Conservation (phyloP, 805 yeast genomes). For the Wickerhamiella occidentalis region DNA sequence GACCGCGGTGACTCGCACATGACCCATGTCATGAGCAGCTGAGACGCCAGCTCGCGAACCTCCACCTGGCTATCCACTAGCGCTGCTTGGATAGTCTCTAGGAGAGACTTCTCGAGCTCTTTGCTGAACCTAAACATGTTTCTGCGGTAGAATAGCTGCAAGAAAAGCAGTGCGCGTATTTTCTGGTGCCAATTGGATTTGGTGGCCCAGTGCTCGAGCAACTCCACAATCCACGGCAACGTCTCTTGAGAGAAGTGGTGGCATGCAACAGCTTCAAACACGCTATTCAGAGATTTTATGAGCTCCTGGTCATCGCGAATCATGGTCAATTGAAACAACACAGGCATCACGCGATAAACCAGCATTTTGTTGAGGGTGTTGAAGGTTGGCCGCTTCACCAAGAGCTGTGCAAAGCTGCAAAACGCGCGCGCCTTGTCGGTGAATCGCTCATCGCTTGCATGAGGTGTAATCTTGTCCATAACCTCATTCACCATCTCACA, state of each 20-base stretch:
- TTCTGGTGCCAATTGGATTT: constrained; percentile 49
- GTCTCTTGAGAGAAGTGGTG: constrained; percentile 35
- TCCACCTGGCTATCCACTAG: constrained; percentile 56
- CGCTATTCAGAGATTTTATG: constrained; percentile 33
- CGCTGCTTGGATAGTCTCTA: constrained; percentile 40
- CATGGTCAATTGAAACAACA: constrained; percentile 47
- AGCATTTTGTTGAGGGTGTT: background rate
- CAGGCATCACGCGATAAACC: constrained; percentile 46
- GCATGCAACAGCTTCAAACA: constrained; percentile 38
- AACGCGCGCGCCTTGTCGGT: constrained; percentile 2
- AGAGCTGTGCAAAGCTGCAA: constrained; percentile 2
- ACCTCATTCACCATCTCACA: background rate
- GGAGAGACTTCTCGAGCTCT: constrained; percentile 37
- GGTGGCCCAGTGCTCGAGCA: constrained; percentile 8
- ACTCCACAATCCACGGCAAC: constrained; percentile 31
- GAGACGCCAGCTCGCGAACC: constrained; percentile 61
- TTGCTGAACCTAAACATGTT: constrained; percentile 45
- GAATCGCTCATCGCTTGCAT: background rate
- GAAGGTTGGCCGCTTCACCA: background rate
- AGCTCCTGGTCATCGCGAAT: constrained; percentile 70
- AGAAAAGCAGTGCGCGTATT: constrained; percentile 51
- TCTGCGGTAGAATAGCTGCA: constrained; percentile 59
- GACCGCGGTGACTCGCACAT: constrained; percentile 45
- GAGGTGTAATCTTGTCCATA: background rate
- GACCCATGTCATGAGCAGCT: constrained; percentile 66